A percentile compares a stretch with the other conserved stretches of the same genome.
These are phyloP conservation scores for Podosphaera aphanis DNA, from an alignment of 2,329 filamentous ascomycete genomes.

Conservation along the genomic window DNA sequence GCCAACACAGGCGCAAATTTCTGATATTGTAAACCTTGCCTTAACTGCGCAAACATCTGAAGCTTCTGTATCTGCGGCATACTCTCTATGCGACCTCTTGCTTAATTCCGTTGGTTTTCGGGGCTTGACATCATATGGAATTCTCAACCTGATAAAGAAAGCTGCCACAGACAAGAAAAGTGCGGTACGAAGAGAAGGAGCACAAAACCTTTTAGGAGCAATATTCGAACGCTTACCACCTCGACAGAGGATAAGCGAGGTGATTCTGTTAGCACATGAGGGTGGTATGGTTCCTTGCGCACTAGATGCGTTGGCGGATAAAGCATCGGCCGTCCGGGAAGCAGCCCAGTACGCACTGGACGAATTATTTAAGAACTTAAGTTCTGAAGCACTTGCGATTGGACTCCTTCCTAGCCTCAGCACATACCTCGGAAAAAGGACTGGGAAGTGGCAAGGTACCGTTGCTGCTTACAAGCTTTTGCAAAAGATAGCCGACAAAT, in stretches of 20 bases:
- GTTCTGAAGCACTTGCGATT: conserved; percentile 58
- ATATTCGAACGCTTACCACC: conserved; percentile 75
- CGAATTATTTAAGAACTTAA: conserved; percentile 57
- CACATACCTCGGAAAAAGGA: conserved; percentile 56
- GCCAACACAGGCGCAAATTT: conserved; percentile 42
- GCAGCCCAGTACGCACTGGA: conserved; percentile 87
- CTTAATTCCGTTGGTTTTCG: conserved; percentile 41
- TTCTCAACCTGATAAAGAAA: conserved; percentile 44
- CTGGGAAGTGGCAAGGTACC: conserved; percentile 92
- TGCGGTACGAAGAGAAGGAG: conserved; percentile 60
- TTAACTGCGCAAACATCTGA: conserved; percentile 34
- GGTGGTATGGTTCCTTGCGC: conserved; percentile 47
- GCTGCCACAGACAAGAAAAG: conserved; percentile 87
- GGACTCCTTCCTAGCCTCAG: conserved; percentile 58
- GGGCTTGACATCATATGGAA: conserved; percentile 35
- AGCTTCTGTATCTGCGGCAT: conserved; percentile 35
- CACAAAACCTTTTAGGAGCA: conserved; percentile 85
- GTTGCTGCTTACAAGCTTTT: conserved; percentile 68
- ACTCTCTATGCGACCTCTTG: conserved; percentile 38
- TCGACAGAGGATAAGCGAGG: conserved; percentile 55
- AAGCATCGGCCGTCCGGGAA: conserved; percentile 69
- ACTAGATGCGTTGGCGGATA: conserved; percentile 73
- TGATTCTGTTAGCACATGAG: conserved; percentile 62
- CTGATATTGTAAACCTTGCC: conserved; percentile 38
- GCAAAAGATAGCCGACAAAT: conserved; percentile 86